Conservation (phyloP, 257 asterid species). For the Gentiana macrophylla region DNA sequence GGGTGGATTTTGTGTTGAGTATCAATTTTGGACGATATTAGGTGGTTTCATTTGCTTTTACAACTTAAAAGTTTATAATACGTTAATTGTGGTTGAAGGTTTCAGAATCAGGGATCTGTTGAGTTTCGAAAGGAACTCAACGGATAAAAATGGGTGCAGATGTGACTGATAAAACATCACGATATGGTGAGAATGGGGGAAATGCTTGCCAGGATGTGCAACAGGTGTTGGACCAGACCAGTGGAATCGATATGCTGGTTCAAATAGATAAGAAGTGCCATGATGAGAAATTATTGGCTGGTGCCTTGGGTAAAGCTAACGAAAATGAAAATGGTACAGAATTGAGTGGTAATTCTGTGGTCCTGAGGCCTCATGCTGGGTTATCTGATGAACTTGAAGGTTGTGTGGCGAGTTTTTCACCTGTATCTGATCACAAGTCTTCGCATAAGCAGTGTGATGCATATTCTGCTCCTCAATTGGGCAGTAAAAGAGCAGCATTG, state of each 20-base stretch:
- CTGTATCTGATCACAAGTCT: constrained; percentile 16
- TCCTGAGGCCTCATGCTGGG: constrained; percentile 12
- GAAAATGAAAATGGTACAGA: constrained; percentile 12
- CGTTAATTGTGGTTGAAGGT: constrained; percentile 7
- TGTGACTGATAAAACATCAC: constrained; percentile 21
- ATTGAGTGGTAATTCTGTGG: constrained; percentile 9
- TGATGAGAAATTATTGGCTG: constrained; percentile 8
- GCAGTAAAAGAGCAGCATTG: constrained; percentile 12
- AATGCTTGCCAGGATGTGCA: constrained; percentile 15
- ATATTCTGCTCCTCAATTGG: constrained; percentile 35
- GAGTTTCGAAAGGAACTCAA: constrained; percentile 11
- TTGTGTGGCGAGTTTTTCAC: constrained; percentile 13
- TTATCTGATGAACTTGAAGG: constrained; percentile 16
- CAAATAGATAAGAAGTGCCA: constrained; percentile 1
- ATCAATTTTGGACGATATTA: constrained; percentile 11
- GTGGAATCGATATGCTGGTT: constrained; percentile 8
- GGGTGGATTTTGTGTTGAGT: neutral
- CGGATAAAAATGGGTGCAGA: constrained; percentile 38
- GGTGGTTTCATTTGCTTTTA: constrained; percentile 4
- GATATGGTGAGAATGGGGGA: constrained; percentile 18
- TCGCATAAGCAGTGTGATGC: constrained; percentile 33
- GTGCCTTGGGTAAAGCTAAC: constrained; percentile 7
- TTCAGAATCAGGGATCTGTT: constrained; percentile 5
- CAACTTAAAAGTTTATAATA: neutral
- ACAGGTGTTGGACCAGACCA: constrained; percentile 13